Conservation (phyloP, 371 early-diverging fungal species). For the Mucor velutinosus region DNA sequence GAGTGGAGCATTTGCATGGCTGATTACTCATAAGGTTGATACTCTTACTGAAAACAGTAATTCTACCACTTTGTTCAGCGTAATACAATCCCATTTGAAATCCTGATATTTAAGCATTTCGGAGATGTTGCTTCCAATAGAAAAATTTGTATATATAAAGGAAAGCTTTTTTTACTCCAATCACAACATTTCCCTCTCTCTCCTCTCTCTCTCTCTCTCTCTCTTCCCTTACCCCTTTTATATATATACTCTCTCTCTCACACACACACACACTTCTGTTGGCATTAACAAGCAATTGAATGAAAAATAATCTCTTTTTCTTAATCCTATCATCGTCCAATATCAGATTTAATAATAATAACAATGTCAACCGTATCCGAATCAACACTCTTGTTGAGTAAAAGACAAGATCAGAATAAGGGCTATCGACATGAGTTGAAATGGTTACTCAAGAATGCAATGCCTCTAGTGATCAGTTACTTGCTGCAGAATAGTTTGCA, state of each 20-base stretch:
- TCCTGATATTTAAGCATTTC: not conserved
- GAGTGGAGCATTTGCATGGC: constrained; percentile 1
- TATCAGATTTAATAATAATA: not conserved
- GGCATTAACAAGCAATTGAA: constrained; percentile 1
- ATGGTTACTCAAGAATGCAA: constrained; percentile 53
- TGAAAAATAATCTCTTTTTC: not conserved
- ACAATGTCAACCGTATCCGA: constrained; percentile 11
- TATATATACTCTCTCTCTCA: not conserved
- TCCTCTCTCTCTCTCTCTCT: not conserved
- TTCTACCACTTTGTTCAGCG: not conserved
- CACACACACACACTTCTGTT: too few relatives aligned
- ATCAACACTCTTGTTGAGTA: constrained; percentile 5
- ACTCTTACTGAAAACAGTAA: not conserved
- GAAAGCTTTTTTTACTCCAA: not conserved
- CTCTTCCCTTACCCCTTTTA: not conserved
- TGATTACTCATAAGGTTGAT: constrained; percentile 17
- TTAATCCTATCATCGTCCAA: not conserved
- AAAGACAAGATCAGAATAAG: not conserved
- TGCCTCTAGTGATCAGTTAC: constrained; percentile 60
- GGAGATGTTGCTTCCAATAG: not conserved
- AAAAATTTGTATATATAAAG: not conserved
- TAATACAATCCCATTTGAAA: not conserved
- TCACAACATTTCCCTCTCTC: not conserved
- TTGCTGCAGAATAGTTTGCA: constrained; percentile 65
- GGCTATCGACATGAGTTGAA: constrained; percentile 30